Evolutionary conservation across 768 basidiomycete genomes (phyloP).

Genomic region (Serpula lacrymans): DNA sequence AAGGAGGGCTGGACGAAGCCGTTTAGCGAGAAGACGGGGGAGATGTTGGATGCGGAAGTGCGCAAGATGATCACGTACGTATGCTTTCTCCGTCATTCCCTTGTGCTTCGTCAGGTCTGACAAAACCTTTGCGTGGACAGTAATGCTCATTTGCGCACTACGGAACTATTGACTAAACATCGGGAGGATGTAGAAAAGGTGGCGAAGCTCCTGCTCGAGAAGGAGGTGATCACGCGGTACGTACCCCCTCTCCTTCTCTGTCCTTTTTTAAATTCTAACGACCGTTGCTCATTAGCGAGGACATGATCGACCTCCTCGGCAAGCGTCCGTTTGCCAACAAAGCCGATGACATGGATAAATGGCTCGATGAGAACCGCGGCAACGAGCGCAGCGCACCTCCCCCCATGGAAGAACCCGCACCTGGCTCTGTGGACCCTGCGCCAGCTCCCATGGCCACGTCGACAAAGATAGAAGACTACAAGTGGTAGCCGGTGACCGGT

Average conservation of each 20-base stretch:
- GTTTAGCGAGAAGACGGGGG: slow-evolving; percentile 95
- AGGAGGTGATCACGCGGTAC: slow-evolving; percentile 92
- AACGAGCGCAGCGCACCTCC: slow-evolving; percentile 60
- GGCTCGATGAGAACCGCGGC: slow-evolving; percentile 80
- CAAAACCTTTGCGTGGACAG: slow-evolving; percentile 27
- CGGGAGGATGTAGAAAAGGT: slow-evolving; percentile 91
- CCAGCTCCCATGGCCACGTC: slow-evolving; percentile 50
- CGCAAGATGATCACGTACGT: slow-evolving; percentile 89
- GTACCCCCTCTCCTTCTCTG: slow-evolving; percentile 16
- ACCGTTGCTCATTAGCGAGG: slow-evolving; percentile 51
- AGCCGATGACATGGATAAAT: slow-evolving; percentile 94
- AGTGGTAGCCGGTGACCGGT: no score
- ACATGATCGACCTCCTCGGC: slow-evolving; percentile 81
- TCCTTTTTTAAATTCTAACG: slow-evolving; percentile 4
- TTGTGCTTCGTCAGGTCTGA: not conserved
- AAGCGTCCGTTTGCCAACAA: slow-evolving; percentile 77
- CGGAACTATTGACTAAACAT: slow-evolving; percentile 74
- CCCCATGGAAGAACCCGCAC: slow-evolving; percentile 48
- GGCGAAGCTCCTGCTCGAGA: slow-evolving; percentile 84
- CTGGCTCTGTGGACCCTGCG: slow-evolving; percentile 36
- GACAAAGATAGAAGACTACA: slow-evolving; percentile 31
- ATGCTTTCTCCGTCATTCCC: slow-evolving; percentile 11
- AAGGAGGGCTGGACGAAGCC: slow-evolving; percentile 94
- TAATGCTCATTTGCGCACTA: slow-evolving; percentile 81
- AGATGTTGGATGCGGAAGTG: slow-evolving; percentile 88